Conservation (phyloP, 768 basidiomycete species). For the Strobilomyces dryophilus region DNA sequence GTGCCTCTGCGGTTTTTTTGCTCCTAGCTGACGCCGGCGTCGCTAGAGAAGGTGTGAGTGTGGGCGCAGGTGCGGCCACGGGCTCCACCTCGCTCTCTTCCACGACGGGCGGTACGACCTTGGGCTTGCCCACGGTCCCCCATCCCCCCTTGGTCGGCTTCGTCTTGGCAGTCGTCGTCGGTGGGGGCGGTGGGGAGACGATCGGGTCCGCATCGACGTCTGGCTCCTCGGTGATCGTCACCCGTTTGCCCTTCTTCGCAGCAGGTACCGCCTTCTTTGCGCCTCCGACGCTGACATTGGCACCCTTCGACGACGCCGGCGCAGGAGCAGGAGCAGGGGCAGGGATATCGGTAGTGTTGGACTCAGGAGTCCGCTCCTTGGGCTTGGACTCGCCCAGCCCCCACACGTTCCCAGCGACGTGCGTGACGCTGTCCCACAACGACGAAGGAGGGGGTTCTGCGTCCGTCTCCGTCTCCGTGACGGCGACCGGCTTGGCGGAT, state of each 20-base stretch:
- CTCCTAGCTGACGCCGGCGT: slow-evolving; percentile 7
- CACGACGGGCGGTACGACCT: slow-evolving; percentile 3
- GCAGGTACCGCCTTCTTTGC: slow-evolving; percentile 11
- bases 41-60: neutral
- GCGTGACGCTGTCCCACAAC: slow-evolving; percentile 15
- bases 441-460: slow-evolving; percentile 22
- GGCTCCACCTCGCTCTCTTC: slow-evolving; percentile 15
- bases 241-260: slow-evolving; percentile 23
- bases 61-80: neutral
- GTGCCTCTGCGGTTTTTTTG: slow-evolving; percentile 10
- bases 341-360: neutral
- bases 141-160: slow-evolving; percentile 15
- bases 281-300: neutral
- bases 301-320: slow-evolving; percentile 4
- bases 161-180: slow-evolving; percentile 9
- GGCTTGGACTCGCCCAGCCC: neutral
- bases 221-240: slow-evolving; percentile 24
- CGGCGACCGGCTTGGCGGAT: slow-evolving; percentile 11
- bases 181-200: neutral
- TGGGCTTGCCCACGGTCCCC: slow-evolving; percentile 22
- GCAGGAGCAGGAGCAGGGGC: neutral
- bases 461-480: slow-evolving; percentile 13
- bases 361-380: neutral
- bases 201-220: slow-evolving; percentile 25
- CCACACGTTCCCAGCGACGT: slow-evolving; percentile 11